Evolutionary conservation across 371 early-diverging fungal genomes (phyloP).

Genomic region (Circinella umbellata): DNA sequence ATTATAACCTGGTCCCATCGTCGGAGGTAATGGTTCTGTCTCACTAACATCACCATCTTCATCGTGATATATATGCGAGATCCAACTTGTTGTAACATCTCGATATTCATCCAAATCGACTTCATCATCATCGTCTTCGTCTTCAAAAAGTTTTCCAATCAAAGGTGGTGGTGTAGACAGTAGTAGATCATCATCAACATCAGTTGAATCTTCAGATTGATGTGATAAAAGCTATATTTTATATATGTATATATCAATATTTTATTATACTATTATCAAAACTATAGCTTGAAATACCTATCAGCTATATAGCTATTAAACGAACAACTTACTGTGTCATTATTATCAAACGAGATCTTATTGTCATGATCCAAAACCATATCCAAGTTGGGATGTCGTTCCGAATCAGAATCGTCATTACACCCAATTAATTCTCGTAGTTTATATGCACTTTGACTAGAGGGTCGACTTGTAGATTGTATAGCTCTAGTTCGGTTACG

Average conservation of each 20-base stretch:
- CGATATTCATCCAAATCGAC: neutral
- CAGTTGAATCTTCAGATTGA: neutral
- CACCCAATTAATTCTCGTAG: slow-evolving; percentile 1
- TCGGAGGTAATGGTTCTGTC: neutral
- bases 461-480: neutral
- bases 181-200: slow-evolving; percentile 2
- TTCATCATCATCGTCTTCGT: neutral
- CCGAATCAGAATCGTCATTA: slow-evolving; percentile 1
- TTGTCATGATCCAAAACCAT: slow-evolving; percentile 7
- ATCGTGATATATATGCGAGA: neutral
- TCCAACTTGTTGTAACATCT: neutral
- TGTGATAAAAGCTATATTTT: neutral
- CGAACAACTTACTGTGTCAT: neutral
- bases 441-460: neutral
- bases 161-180: slow-evolving; percentile 3
- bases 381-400: slow-evolving; percentile 7
- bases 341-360: slow-evolving; percentile 3
- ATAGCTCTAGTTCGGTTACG: slow-evolving; percentile 7
- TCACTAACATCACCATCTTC: slow-evolving; percentile 7
- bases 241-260: neutral
- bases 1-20: neutral
- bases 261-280: neutral
- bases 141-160: slow-evolving; percentile 6
- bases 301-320: neutral
- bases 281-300: too few relatives aligned